A percentile compares a stretch with the other conserved stretches of the same genome.
phyloP scores from a whole-genome alignment of 306 rosid genomes.

The Prunus mira region DNA sequence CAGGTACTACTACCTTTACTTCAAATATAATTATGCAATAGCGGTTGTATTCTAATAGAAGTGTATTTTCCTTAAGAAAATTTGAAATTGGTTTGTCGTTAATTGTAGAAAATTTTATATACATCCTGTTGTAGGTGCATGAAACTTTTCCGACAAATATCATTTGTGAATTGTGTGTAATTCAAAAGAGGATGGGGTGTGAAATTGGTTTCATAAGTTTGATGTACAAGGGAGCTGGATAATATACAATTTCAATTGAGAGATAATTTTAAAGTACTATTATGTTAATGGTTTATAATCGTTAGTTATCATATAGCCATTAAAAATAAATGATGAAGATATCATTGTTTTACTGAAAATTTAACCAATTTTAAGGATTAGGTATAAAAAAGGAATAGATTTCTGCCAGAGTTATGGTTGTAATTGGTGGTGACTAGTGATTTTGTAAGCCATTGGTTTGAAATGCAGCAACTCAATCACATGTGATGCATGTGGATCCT shows the following conservation, averaged over 20 bases:
- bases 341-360: not conserved
- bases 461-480: not conserved
- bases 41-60: not conserved
- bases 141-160: no score
- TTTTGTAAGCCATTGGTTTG: not conserved
- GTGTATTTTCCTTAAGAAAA: not conserved
- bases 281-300: no score
- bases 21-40: not conserved
- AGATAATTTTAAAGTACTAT: no score
- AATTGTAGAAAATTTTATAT: not conserved
- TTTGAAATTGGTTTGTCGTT: not conserved
- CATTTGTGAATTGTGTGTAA: not conserved
- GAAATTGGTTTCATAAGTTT: no score
- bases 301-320: no score
- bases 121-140: not conserved
- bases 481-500: not conserved
- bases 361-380: not conserved
- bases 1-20: conserved; percentile 38
- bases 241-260: not conserved
- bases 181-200: not conserved
- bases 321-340: not conserved
- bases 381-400: not conserved
- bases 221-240: not conserved
- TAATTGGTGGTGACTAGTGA: not conserved
- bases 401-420: not conserved